A percentile compares a stretch with the other conserved stretches of the same genome.
Evolutionary conservation across 2,329 filamentous ascomycete genomes (phyloP).

Genomic region (Ceratocystiopsis sp.): DNA sequence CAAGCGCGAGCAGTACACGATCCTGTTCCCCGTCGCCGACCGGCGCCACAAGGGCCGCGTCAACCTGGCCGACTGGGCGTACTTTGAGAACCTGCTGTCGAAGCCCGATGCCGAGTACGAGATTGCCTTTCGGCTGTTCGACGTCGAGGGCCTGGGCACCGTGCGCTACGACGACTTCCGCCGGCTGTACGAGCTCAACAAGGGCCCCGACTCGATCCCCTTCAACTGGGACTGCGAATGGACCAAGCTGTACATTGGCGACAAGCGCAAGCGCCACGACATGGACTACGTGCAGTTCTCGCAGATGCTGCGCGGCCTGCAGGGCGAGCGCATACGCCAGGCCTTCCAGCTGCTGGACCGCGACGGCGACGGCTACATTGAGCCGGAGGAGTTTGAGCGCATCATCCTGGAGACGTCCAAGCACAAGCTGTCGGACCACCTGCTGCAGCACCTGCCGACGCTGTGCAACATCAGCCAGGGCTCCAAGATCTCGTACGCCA

Average conservation of each 20-base stretch:
- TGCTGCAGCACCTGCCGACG: constrained; percentile 77
- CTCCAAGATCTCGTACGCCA: constrained; percentile 93
- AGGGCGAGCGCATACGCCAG: constrained; percentile 90
- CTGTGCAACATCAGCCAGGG: constrained; percentile 87
- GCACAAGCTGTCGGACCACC: constrained; percentile 94
- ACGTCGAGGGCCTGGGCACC: constrained; percentile 63
- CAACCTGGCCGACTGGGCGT: constrained; percentile 70
- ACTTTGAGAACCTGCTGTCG: constrained; percentile 81
- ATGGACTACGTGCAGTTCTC: constrained; percentile 95
- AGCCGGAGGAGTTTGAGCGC: constrained; percentile 87
- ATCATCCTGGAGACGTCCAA: constrained; percentile 86
- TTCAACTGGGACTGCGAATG: constrained; percentile 97
- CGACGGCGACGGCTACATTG: constrained; percentile 85
- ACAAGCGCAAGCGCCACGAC: constrained; percentile 71
- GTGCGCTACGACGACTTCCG: constrained; percentile 87
- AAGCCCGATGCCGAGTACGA: constrained; percentile 98
- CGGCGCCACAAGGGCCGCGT: constrained; percentile 56
- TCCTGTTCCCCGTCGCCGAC: constrained; percentile 87
- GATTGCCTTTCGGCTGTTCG: constrained; percentile 93
- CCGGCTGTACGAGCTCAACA: constrained; percentile 72
- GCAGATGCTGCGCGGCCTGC: constrained; percentile 90
- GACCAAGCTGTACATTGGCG: constrained; percentile 86
- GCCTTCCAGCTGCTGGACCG: constrained; percentile 86
- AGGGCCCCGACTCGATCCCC: constrained; percentile 66
- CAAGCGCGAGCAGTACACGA: constrained; percentile 83